phyloP scores from a whole-genome alignment of 148 eudicot genomes.

The Silene latifolia region DNA sequence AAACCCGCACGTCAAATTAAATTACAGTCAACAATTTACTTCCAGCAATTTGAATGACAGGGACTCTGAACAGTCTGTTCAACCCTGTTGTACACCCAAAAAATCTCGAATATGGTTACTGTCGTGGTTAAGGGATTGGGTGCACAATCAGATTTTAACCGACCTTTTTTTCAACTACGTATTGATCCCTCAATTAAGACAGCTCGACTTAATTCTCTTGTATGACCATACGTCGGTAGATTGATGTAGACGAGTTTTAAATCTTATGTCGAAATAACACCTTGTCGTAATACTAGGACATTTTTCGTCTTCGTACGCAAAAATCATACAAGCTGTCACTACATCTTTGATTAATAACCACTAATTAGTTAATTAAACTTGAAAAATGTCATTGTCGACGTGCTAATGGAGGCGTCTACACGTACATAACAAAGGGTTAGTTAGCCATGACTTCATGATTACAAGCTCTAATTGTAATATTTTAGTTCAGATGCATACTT shows the following conservation, averaged over 20 bases:
- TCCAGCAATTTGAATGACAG: too few relatives aligned
- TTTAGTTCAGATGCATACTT: not conserved
- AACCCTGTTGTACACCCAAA: too few relatives aligned
- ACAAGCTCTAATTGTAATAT: not conserved
- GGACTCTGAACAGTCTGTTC: too few relatives aligned
- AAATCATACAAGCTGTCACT: not conserved
- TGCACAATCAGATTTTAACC: too few relatives aligned
- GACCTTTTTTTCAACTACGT: too few relatives aligned
- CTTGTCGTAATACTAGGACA: not conserved
- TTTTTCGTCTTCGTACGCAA: not conserved
- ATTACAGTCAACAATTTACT: too few relatives aligned
- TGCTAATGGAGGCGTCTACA: constrained; percentile 16
- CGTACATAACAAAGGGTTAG: constrained; percentile 13
- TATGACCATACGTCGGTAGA: too few relatives aligned
- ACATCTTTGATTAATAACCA: constrained; percentile 15
- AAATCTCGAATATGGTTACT: too few relatives aligned
- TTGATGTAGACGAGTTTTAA: not conserved
- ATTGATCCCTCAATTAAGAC: too few relatives aligned
- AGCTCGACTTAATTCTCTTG: too few relatives aligned
- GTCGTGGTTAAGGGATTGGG: too few relatives aligned
- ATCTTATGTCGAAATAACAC: not conserved
- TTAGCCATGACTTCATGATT: constrained; percentile 19
- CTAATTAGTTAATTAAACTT: constrained; percentile 1
- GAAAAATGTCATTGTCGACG: not conserved
- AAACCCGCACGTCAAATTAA: too few relatives aligned